These are phyloP conservation scores for Mycena haematopus DNA, from an alignment of 768 basidiomycete species.

Conservation along the genomic window DNA sequence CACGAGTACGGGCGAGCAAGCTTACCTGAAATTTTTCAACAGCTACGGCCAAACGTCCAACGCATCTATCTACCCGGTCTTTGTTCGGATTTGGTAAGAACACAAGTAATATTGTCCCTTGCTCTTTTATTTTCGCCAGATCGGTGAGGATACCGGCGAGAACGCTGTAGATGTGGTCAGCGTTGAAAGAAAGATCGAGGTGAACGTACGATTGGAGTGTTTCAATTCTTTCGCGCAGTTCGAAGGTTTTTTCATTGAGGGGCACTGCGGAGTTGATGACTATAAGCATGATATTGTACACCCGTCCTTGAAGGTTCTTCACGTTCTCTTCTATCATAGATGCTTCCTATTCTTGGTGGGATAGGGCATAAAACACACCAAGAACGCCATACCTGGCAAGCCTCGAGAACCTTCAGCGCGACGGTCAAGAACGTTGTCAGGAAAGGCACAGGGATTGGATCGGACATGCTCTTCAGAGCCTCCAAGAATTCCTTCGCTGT, in stretches of 20 bases:
- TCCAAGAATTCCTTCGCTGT: no score
- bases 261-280: not conserved
- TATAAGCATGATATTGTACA: not conserved
- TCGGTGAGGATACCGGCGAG: not conserved
- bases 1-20: not conserved
- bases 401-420: not conserved
- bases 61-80: not conserved
- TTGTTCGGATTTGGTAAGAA: not conserved
- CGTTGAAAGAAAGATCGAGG: no score
- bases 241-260: not conserved
- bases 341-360: not conserved
- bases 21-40: not conserved
- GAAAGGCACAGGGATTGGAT: not conserved
- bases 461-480: not conserved
- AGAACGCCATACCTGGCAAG: not conserved
- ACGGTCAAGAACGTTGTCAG: not conserved
- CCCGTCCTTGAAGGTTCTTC: not conserved
- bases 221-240: not conserved
- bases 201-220: not conserved
- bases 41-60: not conserved
- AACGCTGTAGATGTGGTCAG: not conserved
- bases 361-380: not conserved
- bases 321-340: not conserved
- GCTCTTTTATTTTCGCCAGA: not conserved
- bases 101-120: not conserved